Percentiles rank a stretch among this genome's conserved stretches.
These are phyloP conservation scores for Acacia pycnantha DNA, from an alignment of 331 rosid species.

Conservation along the genomic window DNA sequence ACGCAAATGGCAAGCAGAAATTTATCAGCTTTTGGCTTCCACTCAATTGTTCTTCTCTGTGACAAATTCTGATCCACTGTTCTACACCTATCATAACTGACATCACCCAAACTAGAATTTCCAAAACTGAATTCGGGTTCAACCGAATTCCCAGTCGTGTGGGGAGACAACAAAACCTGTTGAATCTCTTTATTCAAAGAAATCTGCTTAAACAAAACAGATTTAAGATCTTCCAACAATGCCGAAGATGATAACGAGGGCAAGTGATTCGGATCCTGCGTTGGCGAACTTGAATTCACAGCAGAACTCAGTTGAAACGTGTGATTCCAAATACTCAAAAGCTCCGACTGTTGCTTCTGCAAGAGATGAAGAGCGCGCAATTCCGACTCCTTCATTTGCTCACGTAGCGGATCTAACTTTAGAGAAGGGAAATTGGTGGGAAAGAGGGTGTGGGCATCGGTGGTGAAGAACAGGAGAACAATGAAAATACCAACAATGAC, in stretches of 20 bases:
- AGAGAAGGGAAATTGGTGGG: conserved; percentile 31
- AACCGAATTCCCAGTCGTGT: conserved; percentile 41
- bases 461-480: conserved; percentile 47
- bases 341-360: conserved; percentile 58
- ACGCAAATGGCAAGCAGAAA: conserved; percentile 75
- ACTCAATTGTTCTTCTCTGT: conserved; percentile 65
- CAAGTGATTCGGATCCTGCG: background rate
- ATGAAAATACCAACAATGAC: conserved; percentile 43
- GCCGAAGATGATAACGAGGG: conserved; percentile 6
- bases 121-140: conserved; percentile 36
- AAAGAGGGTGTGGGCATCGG: conserved; percentile 52
- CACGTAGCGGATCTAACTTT: conserved; percentile 42
- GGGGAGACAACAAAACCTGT: conserved; percentile 62
- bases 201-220: conserved; percentile 58
- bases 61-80: conserved; percentile 59
- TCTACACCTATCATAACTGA: conserved; percentile 56
- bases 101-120: conserved; percentile 42
- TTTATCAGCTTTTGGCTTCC: conserved; percentile 77
- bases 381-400: conserved; percentile 71
- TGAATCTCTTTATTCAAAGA: conserved; percentile 72
- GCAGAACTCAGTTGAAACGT: conserved; percentile 29
- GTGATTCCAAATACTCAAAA: conserved; percentile 63
- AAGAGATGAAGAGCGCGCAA: conserved; percentile 74
- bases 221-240: conserved; percentile 49
- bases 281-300: conserved; percentile 8